Percentiles rank a stretch among this genome's conserved stretches.
Conservation (phyloP, 805 yeast genomes). For the Komagataella populi region DNA sequence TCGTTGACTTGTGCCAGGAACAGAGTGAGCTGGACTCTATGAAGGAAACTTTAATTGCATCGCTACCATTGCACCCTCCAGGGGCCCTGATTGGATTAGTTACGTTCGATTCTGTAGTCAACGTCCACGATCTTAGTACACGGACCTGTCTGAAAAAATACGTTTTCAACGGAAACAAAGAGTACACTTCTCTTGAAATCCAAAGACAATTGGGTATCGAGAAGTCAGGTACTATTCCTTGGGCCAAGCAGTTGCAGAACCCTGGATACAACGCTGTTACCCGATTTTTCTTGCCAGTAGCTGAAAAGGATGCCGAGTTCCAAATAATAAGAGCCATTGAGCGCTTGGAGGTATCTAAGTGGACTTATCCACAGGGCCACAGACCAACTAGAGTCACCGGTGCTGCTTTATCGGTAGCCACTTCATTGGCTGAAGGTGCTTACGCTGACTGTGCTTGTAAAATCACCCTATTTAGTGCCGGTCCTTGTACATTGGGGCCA, state of each 20-base stretch:
- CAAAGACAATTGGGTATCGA: constrained; percentile 22
- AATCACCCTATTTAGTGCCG: constrained; percentile 82
- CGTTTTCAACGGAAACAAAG: constrained; percentile 84
- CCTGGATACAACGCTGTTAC: constrained; percentile 21
- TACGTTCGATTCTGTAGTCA: constrained; percentile 83
- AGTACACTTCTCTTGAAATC: constrained; percentile 32
- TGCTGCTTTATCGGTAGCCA: constrained; percentile 78
- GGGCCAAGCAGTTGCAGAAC: constrained; percentile 25
- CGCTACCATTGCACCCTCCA: constrained; percentile 74
- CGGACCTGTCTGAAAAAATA: constrained; percentile 58
- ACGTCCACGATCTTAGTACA: constrained; percentile 72
- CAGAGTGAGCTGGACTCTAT: constrained; percentile 74
- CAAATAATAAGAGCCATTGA: constrained; percentile 72
- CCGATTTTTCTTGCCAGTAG: constrained; percentile 20
- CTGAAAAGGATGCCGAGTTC: constrained; percentile 48
- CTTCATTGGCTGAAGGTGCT: constrained; percentile 67
- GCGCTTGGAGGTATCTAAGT: constrained; percentile 41
- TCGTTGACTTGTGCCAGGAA: constrained; percentile 83
- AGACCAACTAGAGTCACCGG: constrained; percentile 91
- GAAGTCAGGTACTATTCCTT: constrained; percentile 20
- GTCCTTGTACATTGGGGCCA: constrained; percentile 90
- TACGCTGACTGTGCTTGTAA: constrained; percentile 82
- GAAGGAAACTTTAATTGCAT: constrained; percentile 65
- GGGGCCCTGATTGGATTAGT: constrained; percentile 80
- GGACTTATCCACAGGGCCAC: constrained; percentile 77